A percentile compares a stretch with the other conserved stretches of the same genome.
These are phyloP conservation scores for Pseudocercospora fuligena DNA, from an alignment of 2,329 filamentous ascomycete species.

Conservation along the genomic window DNA sequence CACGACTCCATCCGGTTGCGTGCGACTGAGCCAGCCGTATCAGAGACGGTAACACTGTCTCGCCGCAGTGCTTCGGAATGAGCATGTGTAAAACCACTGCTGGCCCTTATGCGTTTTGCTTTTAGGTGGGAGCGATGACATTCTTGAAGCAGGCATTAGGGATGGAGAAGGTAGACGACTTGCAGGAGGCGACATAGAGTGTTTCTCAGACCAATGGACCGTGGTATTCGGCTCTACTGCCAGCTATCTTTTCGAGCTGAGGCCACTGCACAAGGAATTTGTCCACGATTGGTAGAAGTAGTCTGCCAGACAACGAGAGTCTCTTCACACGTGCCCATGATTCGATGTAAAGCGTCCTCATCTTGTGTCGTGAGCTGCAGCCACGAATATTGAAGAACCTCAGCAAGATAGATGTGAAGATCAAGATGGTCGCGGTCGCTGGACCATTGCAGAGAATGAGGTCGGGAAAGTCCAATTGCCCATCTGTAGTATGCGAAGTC, in stretches of 20 bases:
- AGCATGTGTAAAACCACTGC: too few species aligned
- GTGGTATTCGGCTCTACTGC: slow-evolving; percentile 49
- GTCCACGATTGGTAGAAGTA: slow-evolving; percentile 75
- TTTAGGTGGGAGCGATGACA: not conserved
- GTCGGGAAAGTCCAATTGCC: slow-evolving; percentile 62
- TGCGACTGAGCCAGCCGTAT: too few species aligned
- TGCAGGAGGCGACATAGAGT: not conserved
- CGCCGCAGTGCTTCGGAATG: too few species aligned
- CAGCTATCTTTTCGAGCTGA: slow-evolving; percentile 55
- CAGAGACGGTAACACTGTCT: too few species aligned
- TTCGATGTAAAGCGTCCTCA: slow-evolving; percentile 85
- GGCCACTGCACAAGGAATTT: slow-evolving; percentile 83
- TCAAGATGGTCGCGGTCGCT: slow-evolving; percentile 80
- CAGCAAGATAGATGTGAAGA: slow-evolving; percentile 61
- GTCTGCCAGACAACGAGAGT: slow-evolving; percentile 81
- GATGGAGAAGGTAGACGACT: not conserved
- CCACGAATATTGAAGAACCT: slow-evolving; percentile 55
- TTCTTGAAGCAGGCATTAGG: not conserved
- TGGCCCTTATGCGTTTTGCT: too few species aligned
- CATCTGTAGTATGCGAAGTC: slow-evolving; percentile 18
- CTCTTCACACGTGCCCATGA: slow-evolving; percentile 85
- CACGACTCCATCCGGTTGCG: too few species aligned
- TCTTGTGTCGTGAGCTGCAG: slow-evolving; percentile 53
- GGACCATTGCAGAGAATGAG: slow-evolving; percentile 87
- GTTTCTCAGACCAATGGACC: slow-evolving; percentile 45